Percentiles rank a stretch among this genome's conserved stretches.
phyloP scores from a whole-genome alignment of 2,329 filamentous ascomycete genomes.

The Claviceps arundinis region DNA sequence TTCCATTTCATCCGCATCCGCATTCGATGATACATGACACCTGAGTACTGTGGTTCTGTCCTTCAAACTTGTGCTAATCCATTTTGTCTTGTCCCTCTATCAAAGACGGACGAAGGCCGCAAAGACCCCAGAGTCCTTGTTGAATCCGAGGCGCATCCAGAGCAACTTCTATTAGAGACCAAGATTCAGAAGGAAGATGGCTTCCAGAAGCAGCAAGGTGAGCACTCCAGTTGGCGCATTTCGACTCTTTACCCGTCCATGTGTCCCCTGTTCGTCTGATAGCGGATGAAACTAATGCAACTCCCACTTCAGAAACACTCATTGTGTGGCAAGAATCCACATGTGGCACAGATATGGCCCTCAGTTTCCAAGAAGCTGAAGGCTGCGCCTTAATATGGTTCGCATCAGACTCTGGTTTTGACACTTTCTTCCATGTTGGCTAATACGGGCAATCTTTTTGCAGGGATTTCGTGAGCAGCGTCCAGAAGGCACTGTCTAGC shows the following conservation, averaged over 20 bases:
- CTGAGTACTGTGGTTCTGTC: too few species aligned
- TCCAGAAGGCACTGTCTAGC: slow-evolving; percentile 61
- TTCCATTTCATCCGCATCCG: too few species aligned
- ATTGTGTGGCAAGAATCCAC: slow-evolving; percentile 90
- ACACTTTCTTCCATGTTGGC: not conserved
- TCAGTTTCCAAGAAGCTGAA: slow-evolving; percentile 95
- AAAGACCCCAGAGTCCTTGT: slow-evolving; percentile 84
- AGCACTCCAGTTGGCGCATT: slow-evolving; percentile 11
- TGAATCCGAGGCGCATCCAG: slow-evolving; percentile 83
- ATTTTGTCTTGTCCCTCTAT: not conserved
- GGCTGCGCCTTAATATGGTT: slow-evolving; percentile 89
- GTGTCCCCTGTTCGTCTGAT: not conserved
- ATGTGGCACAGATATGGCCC: slow-evolving; percentile 86
- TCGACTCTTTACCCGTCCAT: not conserved
- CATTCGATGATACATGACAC: not conserved
- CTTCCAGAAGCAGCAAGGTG: slow-evolving; percentile 96
- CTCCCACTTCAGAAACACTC: slow-evolving; percentile 57
- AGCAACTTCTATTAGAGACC: slow-evolving; percentile 74
- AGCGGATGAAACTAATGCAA: not conserved
- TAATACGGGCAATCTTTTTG: slow-evolving; percentile 2
- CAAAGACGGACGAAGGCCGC: slow-evolving; percentile 43
- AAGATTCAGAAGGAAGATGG: slow-evolving; percentile 86
- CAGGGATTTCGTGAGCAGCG: slow-evolving; percentile 82
- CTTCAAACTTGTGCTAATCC: not conserved
- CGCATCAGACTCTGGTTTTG: slow-evolving; percentile 11